These are phyloP conservation scores for Stagonosporopsis rhizophila DNA, from an alignment of 2,329 filamentous ascomycete genomes.

Conservation along the genomic window DNA sequence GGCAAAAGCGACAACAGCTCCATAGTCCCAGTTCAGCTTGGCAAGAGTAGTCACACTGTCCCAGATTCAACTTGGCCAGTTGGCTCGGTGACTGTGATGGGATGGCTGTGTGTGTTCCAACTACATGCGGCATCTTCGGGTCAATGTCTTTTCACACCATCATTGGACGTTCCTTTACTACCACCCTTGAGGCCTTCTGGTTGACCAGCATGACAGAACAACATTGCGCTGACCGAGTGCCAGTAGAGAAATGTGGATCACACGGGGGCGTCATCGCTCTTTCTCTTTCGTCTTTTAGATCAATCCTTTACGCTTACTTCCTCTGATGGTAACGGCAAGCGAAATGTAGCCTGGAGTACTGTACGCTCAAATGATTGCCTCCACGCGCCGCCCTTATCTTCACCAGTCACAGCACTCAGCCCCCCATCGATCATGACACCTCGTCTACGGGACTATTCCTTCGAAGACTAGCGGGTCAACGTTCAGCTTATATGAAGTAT, in stretches of 20 bases:
- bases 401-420: conserved; percentile 14
- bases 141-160: background rate
- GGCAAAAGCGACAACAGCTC: background rate
- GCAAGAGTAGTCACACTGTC: background rate
- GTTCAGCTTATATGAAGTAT: conserved; percentile 5
- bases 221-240: conserved; percentile 3
- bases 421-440: conserved; percentile 4
- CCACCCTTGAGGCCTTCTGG: background rate
- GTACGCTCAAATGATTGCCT: background rate
- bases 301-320: background rate
- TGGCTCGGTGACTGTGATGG: background rate
- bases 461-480: background rate
- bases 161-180: background rate
- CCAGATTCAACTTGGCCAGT: background rate
- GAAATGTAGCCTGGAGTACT: conserved; percentile 8
- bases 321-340: conserved; percentile 3
- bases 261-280: background rate
- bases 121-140: conserved; percentile 7
- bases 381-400: background rate
- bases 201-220: background rate
- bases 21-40: background rate
- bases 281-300: background rate
- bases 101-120: background rate
- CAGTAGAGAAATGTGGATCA: background rate
- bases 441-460: background rate